Evolutionary conservation across 2,329 filamentous ascomycete genomes (phyloP), one percentile per base, ranked within the genome.

Genomic region (Elsinoe perseae): DNA sequence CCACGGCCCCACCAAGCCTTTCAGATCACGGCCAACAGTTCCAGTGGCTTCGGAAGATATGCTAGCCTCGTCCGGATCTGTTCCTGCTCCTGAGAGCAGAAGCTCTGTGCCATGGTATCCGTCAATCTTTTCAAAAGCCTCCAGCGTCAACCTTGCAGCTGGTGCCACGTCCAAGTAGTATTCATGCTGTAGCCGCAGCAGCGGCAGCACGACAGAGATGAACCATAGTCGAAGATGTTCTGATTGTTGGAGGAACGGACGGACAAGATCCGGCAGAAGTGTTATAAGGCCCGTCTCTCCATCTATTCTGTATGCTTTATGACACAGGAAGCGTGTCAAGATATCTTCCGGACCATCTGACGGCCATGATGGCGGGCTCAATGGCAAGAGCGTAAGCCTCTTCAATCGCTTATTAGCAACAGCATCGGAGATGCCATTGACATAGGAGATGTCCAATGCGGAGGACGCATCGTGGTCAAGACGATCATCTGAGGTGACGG

Each of bases 1-100:
- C 87, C 87, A 92, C 1, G 87, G 87, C 0, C 83, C 84, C 50
- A 91, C 72, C 34, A 91, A 66, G 0, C 83, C 81, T 60, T 80
- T 80, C 56, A 91, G 65, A 65, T 90, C 86, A 57, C 85, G 79
- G 1, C 80, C 82, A 48, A 84, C 66, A 34, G 74, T 66, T 1
- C 61, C 55, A 61, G 64, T 28, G 10, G 57, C 50, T 56, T 74
- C 69, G 8, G 57, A 44, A 12, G 42, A 42, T 36, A 57, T 42
- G 14, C 57, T 57, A 58, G 67, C 69, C 2, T 73, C 70, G 36
- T 73, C 71, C 27, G 76, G 68, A 14, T 64, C 64, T 20, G 63
- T 58, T 23, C 75, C 76, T 1, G 81, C 83, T 55, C 79, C 77
- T 6, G 78, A 79, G 4, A 92, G 72, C 25, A 90, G 74, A 46